Conservation (phyloP, 129 eudicot species). For the Flaveria bidentis region DNA sequence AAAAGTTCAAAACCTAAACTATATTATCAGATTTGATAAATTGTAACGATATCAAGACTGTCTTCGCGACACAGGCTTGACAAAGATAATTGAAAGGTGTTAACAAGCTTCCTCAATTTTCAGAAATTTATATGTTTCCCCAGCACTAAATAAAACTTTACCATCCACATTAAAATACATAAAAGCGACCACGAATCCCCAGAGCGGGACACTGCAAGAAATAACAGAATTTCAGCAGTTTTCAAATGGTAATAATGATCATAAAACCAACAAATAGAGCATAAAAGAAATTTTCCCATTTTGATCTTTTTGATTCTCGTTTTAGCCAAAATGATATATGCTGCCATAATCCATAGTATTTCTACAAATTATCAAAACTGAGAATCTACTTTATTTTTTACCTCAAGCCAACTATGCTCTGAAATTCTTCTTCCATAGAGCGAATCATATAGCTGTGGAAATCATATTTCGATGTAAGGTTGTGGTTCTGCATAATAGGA, state of each 20-base stretch:
- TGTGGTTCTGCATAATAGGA: slow-evolving; percentile 85
- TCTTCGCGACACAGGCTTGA: neutral
- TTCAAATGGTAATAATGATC: neutral
- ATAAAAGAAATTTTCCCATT: neutral
- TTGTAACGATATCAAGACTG: neutral
- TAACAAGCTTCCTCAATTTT: neutral
- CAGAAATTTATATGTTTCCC: neutral
- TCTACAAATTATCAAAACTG: neutral
- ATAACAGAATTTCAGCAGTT: neutral
- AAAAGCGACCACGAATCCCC: slow-evolving; percentile 93
- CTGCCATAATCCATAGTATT: neutral
- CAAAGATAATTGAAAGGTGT: neutral
- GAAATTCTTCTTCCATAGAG: slow-evolving; percentile 99
- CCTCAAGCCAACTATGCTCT: slow-evolving; percentile 98
- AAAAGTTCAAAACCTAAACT: neutral
- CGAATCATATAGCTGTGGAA: slow-evolving; percentile 99
- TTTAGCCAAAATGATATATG: neutral
- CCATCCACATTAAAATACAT: slow-evolving; percentile 93
- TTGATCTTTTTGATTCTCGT: neutral
- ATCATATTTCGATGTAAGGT: slow-evolving; percentile 90
- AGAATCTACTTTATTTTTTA: slow-evolving; percentile 13
- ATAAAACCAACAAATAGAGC: neutral
- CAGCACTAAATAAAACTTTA: slow-evolving; percentile 4
- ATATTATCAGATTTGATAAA: no score
- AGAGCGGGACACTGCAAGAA: slow-evolving; percentile 79